These are phyloP conservation scores for Camelina laxa DNA, from an alignment of 345 rosid genomes.

Conservation along the genomic window DNA sequence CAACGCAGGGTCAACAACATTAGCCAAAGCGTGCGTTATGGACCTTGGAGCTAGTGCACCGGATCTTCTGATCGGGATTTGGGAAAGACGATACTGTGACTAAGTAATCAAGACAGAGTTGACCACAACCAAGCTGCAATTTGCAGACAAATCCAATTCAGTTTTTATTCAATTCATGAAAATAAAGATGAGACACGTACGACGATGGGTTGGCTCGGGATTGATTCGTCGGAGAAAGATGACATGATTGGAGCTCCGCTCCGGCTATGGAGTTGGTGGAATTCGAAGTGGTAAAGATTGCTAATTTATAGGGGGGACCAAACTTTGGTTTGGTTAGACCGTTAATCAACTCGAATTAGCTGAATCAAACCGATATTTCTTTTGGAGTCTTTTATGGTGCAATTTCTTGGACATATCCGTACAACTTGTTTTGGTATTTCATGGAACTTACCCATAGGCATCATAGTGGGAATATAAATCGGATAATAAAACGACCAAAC, in stretches of 20 bases:
- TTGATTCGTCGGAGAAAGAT: constrained; percentile 36
- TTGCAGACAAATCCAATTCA: constrained; percentile 7
- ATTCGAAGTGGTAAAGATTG: background rate
- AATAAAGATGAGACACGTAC: constrained; percentile 37
- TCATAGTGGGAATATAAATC: background rate
- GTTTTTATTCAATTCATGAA: background rate
- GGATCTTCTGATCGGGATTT: constrained; percentile 80
- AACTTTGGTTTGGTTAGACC: no score
- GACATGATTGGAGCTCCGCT: constrained; percentile 51
- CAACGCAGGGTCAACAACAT: constrained; percentile 3
- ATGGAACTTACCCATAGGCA: background rate
- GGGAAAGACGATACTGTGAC: constrained; percentile 80
- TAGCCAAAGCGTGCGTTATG: no score
- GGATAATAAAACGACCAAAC: background rate
- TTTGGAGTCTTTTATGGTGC: background rate
- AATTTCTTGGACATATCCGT: background rate
- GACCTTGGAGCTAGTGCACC: constrained; percentile 73
- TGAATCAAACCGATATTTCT: no score
- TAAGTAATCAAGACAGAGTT: constrained; percentile 66
- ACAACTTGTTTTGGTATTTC: background rate
- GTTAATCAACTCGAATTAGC: no score
- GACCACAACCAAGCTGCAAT: constrained; percentile 76
- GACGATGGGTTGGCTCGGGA: constrained; percentile 31
- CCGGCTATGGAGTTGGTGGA: background rate
- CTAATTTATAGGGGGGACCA: no score